Conservation (phyloP, 192 early-diverging fungal genomes). For the Podila verticillata region DNA sequence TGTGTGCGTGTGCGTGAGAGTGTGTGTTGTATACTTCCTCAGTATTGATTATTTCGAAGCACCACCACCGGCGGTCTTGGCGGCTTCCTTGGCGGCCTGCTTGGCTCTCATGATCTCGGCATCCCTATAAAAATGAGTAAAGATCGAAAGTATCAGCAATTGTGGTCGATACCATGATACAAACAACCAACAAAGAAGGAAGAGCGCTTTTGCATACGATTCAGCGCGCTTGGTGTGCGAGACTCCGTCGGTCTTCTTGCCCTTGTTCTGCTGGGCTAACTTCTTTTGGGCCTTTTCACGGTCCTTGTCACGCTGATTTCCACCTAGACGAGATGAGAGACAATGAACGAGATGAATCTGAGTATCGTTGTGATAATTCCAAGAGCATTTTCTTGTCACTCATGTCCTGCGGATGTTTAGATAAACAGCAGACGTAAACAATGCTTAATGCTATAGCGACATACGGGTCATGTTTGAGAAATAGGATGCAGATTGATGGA, state of each 20-base stretch:
- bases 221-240: conserved; percentile 38
- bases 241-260: conserved; percentile 31
- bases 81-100: conserved; percentile 1
- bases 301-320: conserved; percentile 49
- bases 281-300: conserved; percentile 51
- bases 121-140: background rate
- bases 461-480: too few species aligned
- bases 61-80: background rate
- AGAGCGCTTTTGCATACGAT: conserved; percentile 7
- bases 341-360: too few species aligned
- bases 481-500: too few species aligned
- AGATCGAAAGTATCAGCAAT: too few species aligned
- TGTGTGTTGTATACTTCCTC: too few species aligned
- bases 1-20: too few species aligned
- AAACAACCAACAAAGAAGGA: background rate
- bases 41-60: too few species aligned
- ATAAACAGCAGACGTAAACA: too few species aligned
- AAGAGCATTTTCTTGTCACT: too few species aligned
- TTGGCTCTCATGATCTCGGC: conserved; percentile 1
- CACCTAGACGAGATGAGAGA: conserved; percentile 13
- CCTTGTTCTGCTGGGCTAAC: conserved; percentile 31
- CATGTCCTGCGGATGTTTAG: too few species aligned
- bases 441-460: too few species aligned
- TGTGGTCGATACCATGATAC: background rate
- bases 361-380: too few species aligned